Conservation (phyloP, 225 moss, liverwort and hornwort species). For the Rhytidiadelphus loreus region DNA sequence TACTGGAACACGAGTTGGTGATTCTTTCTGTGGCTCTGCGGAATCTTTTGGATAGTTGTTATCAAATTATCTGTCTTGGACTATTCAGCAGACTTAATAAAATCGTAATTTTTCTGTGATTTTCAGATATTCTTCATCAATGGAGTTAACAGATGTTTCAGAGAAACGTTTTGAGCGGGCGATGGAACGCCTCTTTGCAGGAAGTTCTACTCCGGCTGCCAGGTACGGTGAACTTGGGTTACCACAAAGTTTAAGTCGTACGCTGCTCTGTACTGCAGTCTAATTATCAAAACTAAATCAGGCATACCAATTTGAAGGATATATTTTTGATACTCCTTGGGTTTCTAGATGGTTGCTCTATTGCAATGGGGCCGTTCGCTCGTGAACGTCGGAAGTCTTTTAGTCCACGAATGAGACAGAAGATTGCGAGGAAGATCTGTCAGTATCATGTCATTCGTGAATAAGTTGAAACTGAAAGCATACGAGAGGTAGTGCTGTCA, state of each 20-base stretch:
- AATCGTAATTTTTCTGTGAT: not conserved
- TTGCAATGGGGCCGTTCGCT: not conserved
- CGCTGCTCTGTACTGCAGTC: not conserved
- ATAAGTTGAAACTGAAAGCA: not conserved
- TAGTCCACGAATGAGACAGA: not conserved
- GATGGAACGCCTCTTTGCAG: conserved; percentile 67
- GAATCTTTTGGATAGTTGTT: not conserved
- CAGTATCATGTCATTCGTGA: not conserved
- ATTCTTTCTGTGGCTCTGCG: not conserved
- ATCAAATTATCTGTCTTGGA: not conserved
- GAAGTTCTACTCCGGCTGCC: conserved; percentile 54
- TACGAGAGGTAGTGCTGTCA: not conserved
- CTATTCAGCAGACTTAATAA: not conserved
- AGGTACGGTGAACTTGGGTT: conserved; percentile 33
- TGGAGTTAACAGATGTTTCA: conserved; percentile 43
- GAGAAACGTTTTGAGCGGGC: conserved; percentile 80
- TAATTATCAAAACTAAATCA: not conserved
- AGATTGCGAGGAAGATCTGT: not conserved
- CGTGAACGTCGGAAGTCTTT: not conserved
- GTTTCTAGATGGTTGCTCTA: not conserved
- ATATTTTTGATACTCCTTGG: not conserved
- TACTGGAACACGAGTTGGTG: not conserved
- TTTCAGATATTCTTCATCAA: conserved; percentile 5
- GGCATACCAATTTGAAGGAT: not conserved
- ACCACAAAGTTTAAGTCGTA: not conserved